Base-by-base conservation (phyloP, 1,139 yeast genomes). In the Magnusiomyces sp. region DNA sequence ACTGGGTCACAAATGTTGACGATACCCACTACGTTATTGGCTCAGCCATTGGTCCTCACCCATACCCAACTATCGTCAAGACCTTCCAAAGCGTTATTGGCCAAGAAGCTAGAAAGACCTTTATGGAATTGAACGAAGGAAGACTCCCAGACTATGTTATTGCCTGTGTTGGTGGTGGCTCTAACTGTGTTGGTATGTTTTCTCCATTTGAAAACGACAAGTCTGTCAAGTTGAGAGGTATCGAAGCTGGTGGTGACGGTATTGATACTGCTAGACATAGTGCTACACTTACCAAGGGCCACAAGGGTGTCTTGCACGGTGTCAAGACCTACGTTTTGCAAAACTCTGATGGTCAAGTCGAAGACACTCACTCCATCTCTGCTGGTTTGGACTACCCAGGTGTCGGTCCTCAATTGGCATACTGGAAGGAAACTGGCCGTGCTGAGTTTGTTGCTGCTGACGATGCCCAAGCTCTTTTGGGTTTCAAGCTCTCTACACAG, bases 91-190 rank as follows among this genome's bases (percentile, higher is more conserved):
- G 92, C 67, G 95, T 92, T 36, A 92, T 92, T 70, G 99, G 99
- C 60, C 76, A 81, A 53, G 99, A 92, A 72, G 85, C 97, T 45
- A 89, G 86, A 70, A 83, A 85, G 66, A 96, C 92, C 72, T 90
- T 90, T 71, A 80, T 78, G 59, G 80, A 76, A 59, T 71, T 83
- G 57, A 88, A 87, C 66, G 71, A 77, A 55, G 95, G 95, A 34
- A 83, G 80, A 61, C 75, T 92, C 57, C 98, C 98, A 45, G 87
- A 92, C 63, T 89, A 90, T 13, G 81, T 92, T 42, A 96, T 90
- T 54, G 98, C 99, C 2, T 92, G 99, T 75, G 98, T 92, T 49
- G 99, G 99, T 62, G 99, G 99, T 64, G 99, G 99, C 49, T 88
- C 97, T 34, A 92, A 92, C 73, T 84, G 96, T 47, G 81, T 95